Base-by-base conservation (phyloP, 495 filamentous ascomycete genomes). In the Podospora appendiculata region DNA sequence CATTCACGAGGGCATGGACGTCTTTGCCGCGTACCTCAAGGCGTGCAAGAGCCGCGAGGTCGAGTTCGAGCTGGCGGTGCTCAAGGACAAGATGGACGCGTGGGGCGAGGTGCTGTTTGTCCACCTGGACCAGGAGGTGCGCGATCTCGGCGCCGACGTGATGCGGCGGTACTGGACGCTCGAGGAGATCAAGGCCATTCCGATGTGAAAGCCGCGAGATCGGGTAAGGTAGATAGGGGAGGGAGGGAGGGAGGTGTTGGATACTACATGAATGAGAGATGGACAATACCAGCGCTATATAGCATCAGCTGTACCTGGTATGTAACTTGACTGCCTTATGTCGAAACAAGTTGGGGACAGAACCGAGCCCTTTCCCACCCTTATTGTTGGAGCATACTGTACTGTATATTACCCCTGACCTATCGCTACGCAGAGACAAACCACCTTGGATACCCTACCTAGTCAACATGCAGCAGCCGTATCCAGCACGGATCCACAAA, bases 121-220 rank as follows among this genome's bases (percentile, higher is more conserved):
- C 45, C 88, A 92, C 73, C 64, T 92, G 48, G 83, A 87, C 55
- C 76, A 89, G 52, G 88, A 90, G 71, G 86, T 90, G 5, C 56
- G 72, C 58, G 78, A 81, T 32, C 64, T 92, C 4, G 77, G 79
- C 5, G 86, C 89, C 42, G 88, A 93, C 62, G 92, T 90, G 64
- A 95, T 96, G 91, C 75, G 89, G 60, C 81, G 77, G 59, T 89
- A 85, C 66, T 96, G 89, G 88, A 84, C 74, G 0, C 32, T 81
- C 40, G 80, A 86, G 50, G 91, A 95, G 73, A 85, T 96, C 70
- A 74, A 69, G 62, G 58, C 70, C 40, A 76, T 96, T 65, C 85
- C 83, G 2, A 87, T 90, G 68, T 90, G 62, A n/a, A n/a, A n/a
- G n/a, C n/a, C n/a, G n/a, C n/a, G n/a, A n/a, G n/a, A n/a, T n/a